These are phyloP conservation scores for Penicillium sclerotiorum DNA, from an alignment of 2,329 filamentous ascomycete genomes.

Conservation along the genomic window DNA sequence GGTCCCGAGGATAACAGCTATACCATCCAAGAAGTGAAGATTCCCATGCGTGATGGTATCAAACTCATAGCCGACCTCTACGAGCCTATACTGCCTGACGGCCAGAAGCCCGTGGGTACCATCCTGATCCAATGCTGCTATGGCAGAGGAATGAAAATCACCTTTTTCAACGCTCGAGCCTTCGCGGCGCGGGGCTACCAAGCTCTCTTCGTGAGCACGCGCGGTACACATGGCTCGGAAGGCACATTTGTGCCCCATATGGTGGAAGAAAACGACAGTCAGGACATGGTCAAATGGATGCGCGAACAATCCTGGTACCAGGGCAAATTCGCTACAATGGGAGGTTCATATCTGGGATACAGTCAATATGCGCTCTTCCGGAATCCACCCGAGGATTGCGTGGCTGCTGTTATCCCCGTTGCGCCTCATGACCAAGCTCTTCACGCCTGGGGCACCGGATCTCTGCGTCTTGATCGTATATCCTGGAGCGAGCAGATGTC, in stretches of 20 bases:
- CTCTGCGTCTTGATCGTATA: slow-evolving; percentile 18
- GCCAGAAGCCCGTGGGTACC: slow-evolving; percentile 8
- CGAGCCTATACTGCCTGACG: slow-evolving; percentile 10
- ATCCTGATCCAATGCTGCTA: slow-evolving; percentile 22
- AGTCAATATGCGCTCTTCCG: slow-evolving; percentile 21
- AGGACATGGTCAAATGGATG: slow-evolving; percentile 22
- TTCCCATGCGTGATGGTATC: slow-evolving; percentile 18
- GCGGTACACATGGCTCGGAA: slow-evolving; percentile 19
- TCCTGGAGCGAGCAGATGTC: slow-evolving; percentile 21
- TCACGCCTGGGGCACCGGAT: slow-evolving; percentile 17
- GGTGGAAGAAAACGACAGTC: slow-evolving; percentile 15
- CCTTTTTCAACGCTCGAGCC: slow-evolving; percentile 17
- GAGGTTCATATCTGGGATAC: slow-evolving; percentile 19
- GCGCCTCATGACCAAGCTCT: slow-evolving; percentile 17
- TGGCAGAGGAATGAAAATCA: slow-evolving; percentile 13
- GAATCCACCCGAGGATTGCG: slow-evolving; percentile 18
- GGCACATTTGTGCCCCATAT: slow-evolving; percentile 13
- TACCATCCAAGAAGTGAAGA: slow-evolving; percentile 15
- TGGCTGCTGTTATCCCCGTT: slow-evolving; percentile 19
- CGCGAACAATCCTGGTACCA: slow-evolving; percentile 20
- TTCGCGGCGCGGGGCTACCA: slow-evolving; percentile 21
- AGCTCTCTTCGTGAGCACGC: slow-evolving; percentile 19
- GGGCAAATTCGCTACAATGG: slow-evolving; percentile 19
- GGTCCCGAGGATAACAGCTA: slow-evolving; percentile 19
- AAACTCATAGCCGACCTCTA: slow-evolving; percentile 18